Evolutionary conservation across 805 yeast species (phyloP).

Genomic region (Huiozyma sinensis): DNA sequence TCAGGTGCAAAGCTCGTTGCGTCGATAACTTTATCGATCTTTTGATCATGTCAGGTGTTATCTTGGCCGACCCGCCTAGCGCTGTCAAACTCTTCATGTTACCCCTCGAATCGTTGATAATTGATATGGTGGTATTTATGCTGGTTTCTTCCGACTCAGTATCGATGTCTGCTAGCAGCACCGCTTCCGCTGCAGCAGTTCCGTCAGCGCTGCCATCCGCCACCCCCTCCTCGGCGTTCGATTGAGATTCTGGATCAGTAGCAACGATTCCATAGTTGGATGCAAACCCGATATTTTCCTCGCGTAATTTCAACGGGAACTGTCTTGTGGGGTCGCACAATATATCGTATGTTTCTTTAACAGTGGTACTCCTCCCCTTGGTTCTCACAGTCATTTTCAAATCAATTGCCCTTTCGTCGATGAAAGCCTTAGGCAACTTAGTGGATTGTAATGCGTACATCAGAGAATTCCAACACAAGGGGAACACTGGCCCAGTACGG

Average conservation of each 20-base stretch:
- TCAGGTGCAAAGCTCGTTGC: slow-evolving; percentile 33
- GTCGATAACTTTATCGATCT: slow-evolving; percentile 39
- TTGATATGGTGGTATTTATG: slow-evolving; percentile 41
- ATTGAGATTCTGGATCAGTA: slow-evolving; percentile 28
- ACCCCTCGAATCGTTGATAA: slow-evolving; percentile 25
- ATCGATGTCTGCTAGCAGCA: slow-evolving; percentile 63
- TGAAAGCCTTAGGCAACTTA: slow-evolving; percentile 54
- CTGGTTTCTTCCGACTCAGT: slow-evolving; percentile 75
- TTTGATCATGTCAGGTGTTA: slow-evolving; percentile 38
- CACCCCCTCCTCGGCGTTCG: slow-evolving; percentile 17
- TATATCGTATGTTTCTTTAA: slow-evolving; percentile 40
- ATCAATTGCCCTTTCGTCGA: slow-evolving; percentile 51
- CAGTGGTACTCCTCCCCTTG: slow-evolving; percentile 38
- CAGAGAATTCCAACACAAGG: slow-evolving; percentile 61
- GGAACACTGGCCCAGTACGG: slow-evolving; percentile 73
- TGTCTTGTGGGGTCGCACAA: slow-evolving; percentile 42
- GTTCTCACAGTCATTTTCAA: slow-evolving; percentile 42
- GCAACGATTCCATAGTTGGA: slow-evolving; percentile 53
- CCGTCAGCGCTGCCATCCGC: slow-evolving; percentile 11
- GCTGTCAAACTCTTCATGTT: slow-evolving; percentile 36
- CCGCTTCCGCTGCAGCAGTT: slow-evolving; percentile 28
- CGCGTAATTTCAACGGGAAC: slow-evolving; percentile 32
- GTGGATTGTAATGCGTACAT: slow-evolving; percentile 50
- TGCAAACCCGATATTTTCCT: slow-evolving; percentile 31
- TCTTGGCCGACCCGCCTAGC: slow-evolving; percentile 38